Base-by-base conservation (phyloP, 2,329 filamentous ascomycete genomes). In the Sporothrix schenckii region DNA sequence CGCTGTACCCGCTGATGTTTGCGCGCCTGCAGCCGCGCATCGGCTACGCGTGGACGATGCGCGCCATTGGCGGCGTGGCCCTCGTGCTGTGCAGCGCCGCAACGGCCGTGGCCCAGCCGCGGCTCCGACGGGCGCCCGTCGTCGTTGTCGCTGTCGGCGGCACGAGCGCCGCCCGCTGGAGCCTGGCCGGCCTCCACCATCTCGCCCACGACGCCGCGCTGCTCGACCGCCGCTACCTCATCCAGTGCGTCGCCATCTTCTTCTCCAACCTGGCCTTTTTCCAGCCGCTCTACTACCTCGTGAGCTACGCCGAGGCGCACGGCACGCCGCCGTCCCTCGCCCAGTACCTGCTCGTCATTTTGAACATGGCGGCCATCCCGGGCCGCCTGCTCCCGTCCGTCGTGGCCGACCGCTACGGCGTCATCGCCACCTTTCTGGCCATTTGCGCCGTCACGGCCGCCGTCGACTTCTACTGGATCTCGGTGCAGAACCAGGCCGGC, bases 401-500 rank as follows among this genome's bases (percentile, higher is more conserved):
- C 16, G 63, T 79, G 16, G 76, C 78, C 3, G 77, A 78, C 72
- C 75, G 75, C 30, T 69, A 78, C 30, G 78, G 78, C 4, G 76
- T 76, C n/a, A 69, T 80, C 14, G 78, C 78, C 60, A 76, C 78
- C 10, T 75, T 79, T 56, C 63, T 76, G 11, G 73, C 74, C 1
- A 74, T 79, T 2, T 70, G 73, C 16, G 60, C 74, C 0, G 69
- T 72, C 7, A 79, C 78, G 74, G 72, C 72, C 24, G 71, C 76
- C 19, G 77, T 79, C 9, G 74, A 76, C 10, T 79, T 77, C 60
- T 76, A 73, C 69, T 80, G 78, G 78, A 75, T 79, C n/a, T 76
- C 76, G 2, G 78, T 80, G 6, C 53, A 74, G 30, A 72, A 72
- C 50, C 69, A 77, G 3, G 58, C 75, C 2, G 76, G 77, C 19